phyloP scores from a whole-genome alignment of 2,329 filamentous ascomycete genomes.

The Xylariales sp. region DNA sequence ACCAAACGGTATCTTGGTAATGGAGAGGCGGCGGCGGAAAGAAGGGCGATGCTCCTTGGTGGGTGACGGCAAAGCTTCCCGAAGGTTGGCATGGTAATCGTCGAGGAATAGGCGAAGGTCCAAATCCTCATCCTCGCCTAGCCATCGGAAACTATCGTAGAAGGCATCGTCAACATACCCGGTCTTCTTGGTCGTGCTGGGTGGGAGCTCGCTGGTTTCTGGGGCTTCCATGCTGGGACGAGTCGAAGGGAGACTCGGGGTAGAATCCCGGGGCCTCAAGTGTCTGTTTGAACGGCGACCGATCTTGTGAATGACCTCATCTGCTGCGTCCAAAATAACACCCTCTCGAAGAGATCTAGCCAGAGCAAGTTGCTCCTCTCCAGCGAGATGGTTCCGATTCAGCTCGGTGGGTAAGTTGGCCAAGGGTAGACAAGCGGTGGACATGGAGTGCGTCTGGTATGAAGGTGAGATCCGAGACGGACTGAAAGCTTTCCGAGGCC shows the following conservation, averaged over 20 bases:
- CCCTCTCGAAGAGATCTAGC: slow-evolving; percentile 45
- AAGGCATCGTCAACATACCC: slow-evolving; percentile 47
- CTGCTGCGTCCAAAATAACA: slow-evolving; percentile 50
- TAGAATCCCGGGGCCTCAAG: slow-evolving; percentile 24
- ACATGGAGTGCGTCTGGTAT: slow-evolving; percentile 26
- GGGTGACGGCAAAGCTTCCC: slow-evolving; percentile 42
- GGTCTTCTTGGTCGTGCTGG: slow-evolving; percentile 17
- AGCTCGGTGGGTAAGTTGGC: slow-evolving; percentile 62
- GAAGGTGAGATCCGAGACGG: slow-evolving; percentile 11
- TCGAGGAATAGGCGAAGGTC: slow-evolving; percentile 64
- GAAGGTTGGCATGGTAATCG: slow-evolving; percentile 63
- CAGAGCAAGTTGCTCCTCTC: slow-evolving; percentile 58
- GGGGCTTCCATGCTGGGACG: slow-evolving; percentile 23
- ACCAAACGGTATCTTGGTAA: slow-evolving; percentile 60
- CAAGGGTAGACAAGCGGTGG: slow-evolving; percentile 58
- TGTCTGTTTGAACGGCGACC: slow-evolving; percentile 31
- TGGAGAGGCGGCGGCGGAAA: slow-evolving; percentile 67
- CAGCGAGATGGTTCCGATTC: slow-evolving; percentile 60
- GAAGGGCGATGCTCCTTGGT: slow-evolving; percentile 49
- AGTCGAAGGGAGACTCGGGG: slow-evolving; percentile 21
- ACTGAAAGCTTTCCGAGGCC: not conserved
- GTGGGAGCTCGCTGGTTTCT: slow-evolving; percentile 20
- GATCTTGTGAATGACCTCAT: slow-evolving; percentile 46
- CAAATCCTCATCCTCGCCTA: slow-evolving; percentile 68
- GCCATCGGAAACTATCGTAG: slow-evolving; percentile 66